Base-by-base conservation (phyloP, 1,139 yeast species). In the Meyerozyma elateridarum region DNA sequence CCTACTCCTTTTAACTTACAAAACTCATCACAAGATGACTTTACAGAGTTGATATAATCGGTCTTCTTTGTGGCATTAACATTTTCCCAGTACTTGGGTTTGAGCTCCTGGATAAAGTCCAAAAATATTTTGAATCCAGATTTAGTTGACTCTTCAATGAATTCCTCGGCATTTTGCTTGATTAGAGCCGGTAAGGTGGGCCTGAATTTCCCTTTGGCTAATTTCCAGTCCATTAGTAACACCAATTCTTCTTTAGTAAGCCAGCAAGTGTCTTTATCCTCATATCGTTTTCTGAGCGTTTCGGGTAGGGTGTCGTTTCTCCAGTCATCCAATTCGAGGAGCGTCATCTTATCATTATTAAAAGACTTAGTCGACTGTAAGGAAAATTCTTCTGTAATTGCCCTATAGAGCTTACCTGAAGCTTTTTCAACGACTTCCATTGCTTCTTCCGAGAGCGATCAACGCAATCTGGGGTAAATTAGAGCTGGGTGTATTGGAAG, bases 151-250 rank as follows among this genome's bases (percentile, higher is more conserved):
- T 40, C 37, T 33, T 47, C 41, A 7, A 70, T 70, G 4, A 31
- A 35, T 0, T 45, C 49, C 0, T 40, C 50, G 3, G 50, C 50
- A 40, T 71, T 71, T 3, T 64, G 54, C 28, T 45, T 46, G 22
- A 71, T 66, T 15, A 68, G 47, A 34, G 64, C 64, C n/a, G 65
- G 65, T 6, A 71, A 51, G 2, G 59, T 56, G 2, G 75, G 71
- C 16, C 77, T 46, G 39, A 64, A 70, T 33, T 64, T 68, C 0
- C 76, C 77, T 38, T 62, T 62, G 16, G 71, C 65, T 28, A 71
- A 54, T 36, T 71, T 71, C 75, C 75, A 70, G 36, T 70, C 75
- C 70, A 70, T 58, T 20, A 70, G 41, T 20, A 60, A 47, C 3
- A 46, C 46, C 42, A 70, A 52, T 39, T 71, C 76, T 1, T 53